Evolutionary conservation across 2,329 filamentous ascomycete genomes (phyloP), one percentile per base, ranked within the genome.

Genomic region (Diaporthe caulivora): DNA sequence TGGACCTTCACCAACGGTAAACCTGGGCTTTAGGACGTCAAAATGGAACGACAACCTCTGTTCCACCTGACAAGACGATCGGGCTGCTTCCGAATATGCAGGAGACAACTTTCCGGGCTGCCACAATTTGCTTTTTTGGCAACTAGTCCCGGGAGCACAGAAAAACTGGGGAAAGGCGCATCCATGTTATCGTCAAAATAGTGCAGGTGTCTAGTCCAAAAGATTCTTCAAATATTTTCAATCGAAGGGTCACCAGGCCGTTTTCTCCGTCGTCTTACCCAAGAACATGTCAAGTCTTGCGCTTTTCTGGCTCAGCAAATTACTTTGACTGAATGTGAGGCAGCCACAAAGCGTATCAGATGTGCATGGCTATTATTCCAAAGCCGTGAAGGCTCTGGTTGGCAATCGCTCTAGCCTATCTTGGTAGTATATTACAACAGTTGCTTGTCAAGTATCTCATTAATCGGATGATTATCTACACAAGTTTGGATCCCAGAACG

Each of bases 71-170:
- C 42, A 34, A 10, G n/a, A 2, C 31, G 21, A 51, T 65, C 60
- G 60, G 60, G 24, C 44, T 37, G 60, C 44, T 65, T 34, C 60
- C 60, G 60, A 37, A 65, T 21, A 49, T 64, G 29, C n/a, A n/a
- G 42, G 11, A 3, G 8, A 0, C 6, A 10, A 24, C 0, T 6
- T 2, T 65, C 37, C 37, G 37, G 13, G 11, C 37, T 65, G 24
- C 53, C 53, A 55, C 21, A 34, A n/a, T 6, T n/a, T 55, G 53
- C 31, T 55, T 29, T 15, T 34, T 34, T 55, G 18, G 53, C 11
- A n/a, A 21, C 1, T 55, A n/a, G 3, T 34, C 10, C 53, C 1
- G 18, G 6, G 24, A 29, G 7, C n/a, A 3, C 6, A 10, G 8
- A 26, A 13, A 1, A 8, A 53, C 21, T 7, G 13, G 15, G 15